phyloP scores from a whole-genome alignment of 192 early-diverging fungal genomes.

The Gamsiella multidivaricata region DNA sequence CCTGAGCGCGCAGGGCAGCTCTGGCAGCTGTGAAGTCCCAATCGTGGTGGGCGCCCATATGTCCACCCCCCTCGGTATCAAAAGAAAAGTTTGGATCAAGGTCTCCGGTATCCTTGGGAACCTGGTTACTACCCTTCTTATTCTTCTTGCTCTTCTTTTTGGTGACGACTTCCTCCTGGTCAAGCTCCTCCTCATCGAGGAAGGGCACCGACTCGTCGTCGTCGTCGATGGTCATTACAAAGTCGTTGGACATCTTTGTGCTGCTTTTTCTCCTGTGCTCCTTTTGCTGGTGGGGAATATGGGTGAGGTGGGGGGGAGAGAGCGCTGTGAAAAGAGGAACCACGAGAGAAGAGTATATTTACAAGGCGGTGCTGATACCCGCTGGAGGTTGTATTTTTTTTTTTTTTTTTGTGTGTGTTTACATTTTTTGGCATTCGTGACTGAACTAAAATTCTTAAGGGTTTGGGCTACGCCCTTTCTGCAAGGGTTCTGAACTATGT shows the following conservation, averaged over 20 bases:
- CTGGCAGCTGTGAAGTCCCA: slow-evolving; percentile 88
- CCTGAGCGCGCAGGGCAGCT: slow-evolving; percentile 73
- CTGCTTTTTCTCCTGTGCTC: neutral
- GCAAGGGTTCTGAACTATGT: too few relatives aligned
- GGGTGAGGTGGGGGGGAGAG: neutral
- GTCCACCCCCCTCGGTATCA: slow-evolving; percentile 77
- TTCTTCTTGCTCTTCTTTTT: slow-evolving; percentile 56
- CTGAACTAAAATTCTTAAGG: too few relatives aligned
- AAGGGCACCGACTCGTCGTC: slow-evolving; percentile 66
- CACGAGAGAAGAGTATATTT: neutral
- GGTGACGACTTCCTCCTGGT: slow-evolving; percentile 45
- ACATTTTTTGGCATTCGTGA: slow-evolving; percentile 1
- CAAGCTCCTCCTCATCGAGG: slow-evolving; percentile 58
- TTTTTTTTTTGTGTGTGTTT: slow-evolving; percentile 27
- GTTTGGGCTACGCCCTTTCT: too few relatives aligned
- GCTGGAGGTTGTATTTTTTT: slow-evolving; percentile 2
- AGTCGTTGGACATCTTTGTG: slow-evolving; percentile 58
- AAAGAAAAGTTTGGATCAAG: slow-evolving; percentile 84
- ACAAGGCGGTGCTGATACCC: neutral
- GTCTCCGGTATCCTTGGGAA: slow-evolving; percentile 55
- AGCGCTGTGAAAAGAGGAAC: neutral
- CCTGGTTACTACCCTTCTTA: slow-evolving; percentile 48
- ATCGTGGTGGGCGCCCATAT: slow-evolving; percentile 65
- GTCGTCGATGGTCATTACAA: slow-evolving; percentile 81
- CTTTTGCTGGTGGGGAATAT: neutral